A percentile compares a stretch with the other conserved stretches of the same genome.
These are phyloP conservation scores for Annulohypoxylon maeteangense DNA, from an alignment of 495 filamentous ascomycete genomes.

Conservation along the genomic window DNA sequence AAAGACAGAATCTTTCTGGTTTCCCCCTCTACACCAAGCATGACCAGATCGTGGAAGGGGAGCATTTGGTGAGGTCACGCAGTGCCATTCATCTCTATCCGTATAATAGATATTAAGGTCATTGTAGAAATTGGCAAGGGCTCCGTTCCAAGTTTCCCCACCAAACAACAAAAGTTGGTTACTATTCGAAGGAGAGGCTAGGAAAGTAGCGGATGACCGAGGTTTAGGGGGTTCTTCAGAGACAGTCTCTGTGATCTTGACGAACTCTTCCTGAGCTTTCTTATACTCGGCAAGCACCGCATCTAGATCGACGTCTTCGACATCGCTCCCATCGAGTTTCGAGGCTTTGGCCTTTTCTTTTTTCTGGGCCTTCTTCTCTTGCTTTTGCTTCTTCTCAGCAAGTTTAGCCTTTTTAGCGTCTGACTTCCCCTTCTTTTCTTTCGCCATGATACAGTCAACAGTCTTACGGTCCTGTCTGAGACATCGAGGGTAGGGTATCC, in stretches of 20 bases:
- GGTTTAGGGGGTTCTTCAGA: constrained; percentile 78
- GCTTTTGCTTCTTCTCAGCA: constrained; percentile 73
- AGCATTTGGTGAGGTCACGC: constrained; percentile 88
- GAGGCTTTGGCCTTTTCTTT: constrained; percentile 65
- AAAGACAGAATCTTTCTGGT: constrained; percentile 81
- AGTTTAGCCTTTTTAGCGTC: constrained; percentile 70
- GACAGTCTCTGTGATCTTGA: constrained; percentile 87
- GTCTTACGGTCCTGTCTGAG: neutral
- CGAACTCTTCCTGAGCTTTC: constrained; percentile 84
- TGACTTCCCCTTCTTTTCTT: constrained; percentile 64
- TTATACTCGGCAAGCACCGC: constrained; percentile 94
- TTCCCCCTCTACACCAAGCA: constrained; percentile 89
- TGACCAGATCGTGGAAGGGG: constrained; percentile 92
- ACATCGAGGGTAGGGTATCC: neutral
- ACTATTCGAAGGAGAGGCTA: constrained; percentile 83
- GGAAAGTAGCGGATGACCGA: constrained; percentile 78
- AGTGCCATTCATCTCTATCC: constrained; percentile 86
- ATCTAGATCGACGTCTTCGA: constrained; percentile 93
- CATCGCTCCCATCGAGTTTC: constrained; percentile 76
- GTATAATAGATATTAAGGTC: constrained; percentile 90
- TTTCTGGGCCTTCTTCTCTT: constrained; percentile 71
- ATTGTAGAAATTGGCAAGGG: constrained; percentile 71
- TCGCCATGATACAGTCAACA: constrained; percentile 59
- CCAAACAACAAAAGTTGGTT: constrained; percentile 95
- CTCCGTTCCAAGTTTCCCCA: constrained; percentile 76